Percentiles rank a stretch among this genome's conserved stretches.
Evolutionary conservation across 257 asterid genomes (phyloP).

Genomic region (Verbena officinalis): DNA sequence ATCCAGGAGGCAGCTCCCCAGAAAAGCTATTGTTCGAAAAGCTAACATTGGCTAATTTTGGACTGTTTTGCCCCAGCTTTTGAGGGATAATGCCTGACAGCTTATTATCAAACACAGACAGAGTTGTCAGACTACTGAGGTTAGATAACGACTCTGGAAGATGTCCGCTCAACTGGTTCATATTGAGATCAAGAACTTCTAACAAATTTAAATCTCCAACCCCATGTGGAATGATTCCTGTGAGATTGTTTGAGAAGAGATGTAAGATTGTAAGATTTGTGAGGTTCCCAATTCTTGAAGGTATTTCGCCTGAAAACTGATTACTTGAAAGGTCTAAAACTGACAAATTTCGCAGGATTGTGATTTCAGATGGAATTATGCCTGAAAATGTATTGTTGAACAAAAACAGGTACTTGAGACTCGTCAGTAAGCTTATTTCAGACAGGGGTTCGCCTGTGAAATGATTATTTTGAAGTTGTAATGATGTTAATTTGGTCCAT

Average conservation of each 20-base stretch:
- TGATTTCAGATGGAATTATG: constrained; percentile 55
- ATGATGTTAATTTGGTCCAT: constrained; percentile 62
- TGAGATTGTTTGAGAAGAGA: constrained; percentile 52
- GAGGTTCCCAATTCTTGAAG: constrained; percentile 50
- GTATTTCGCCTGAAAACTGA: constrained; percentile 58
- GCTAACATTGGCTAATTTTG: constrained; percentile 38
- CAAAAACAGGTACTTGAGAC: constrained; percentile 44
- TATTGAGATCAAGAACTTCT: constrained; percentile 38
- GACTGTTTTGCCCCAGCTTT: constrained; percentile 53
- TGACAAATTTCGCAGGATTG: constrained; percentile 41
- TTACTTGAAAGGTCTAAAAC: constrained; percentile 47
- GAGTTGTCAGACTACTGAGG: constrained; percentile 37
- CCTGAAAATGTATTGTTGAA: constrained; percentile 54
- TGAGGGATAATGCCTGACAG: constrained; percentile 53
- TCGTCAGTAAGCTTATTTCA: constrained; percentile 54
- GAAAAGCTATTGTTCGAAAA: constrained; percentile 58
- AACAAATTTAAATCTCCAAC: constrained; percentile 49
- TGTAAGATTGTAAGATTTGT: constrained; percentile 37
- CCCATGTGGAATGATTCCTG: constrained; percentile 53
- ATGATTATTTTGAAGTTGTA: constrained; percentile 62
- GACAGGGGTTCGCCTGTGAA: constrained; percentile 64
- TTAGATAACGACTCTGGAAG: constrained; percentile 55
- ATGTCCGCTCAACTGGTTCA: constrained; percentile 53
- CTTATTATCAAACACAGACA: constrained; percentile 45
- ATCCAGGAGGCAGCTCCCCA: constrained; percentile 55